These are phyloP conservation scores for Boechera retrofracta DNA, from an alignment of 345 rosid genomes.

Conservation along the genomic window DNA sequence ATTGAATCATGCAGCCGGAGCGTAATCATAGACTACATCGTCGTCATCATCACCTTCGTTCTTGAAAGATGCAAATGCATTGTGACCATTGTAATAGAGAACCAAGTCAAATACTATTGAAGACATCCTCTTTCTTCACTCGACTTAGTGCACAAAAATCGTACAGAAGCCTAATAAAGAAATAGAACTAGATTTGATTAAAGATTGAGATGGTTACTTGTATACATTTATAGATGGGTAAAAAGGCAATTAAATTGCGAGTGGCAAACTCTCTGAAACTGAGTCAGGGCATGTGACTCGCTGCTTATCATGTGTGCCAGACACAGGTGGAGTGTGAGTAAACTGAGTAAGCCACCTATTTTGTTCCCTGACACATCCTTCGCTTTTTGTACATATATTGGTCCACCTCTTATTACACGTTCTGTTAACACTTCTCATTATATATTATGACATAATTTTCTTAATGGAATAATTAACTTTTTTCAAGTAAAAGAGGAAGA, in stretches of 20 bases:
- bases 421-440: slow-evolving; percentile 11
- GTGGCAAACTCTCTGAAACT: slow-evolving; percentile 8
- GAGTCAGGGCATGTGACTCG: slow-evolving; percentile 39
- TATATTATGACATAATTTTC: not conserved
- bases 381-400: slow-evolving; percentile 37
- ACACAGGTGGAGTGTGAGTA: slow-evolving; percentile 45
- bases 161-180: slow-evolving; percentile 1
- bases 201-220: slow-evolving; percentile 29
- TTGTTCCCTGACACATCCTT: slow-evolving; percentile 43
- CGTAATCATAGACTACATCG: slow-evolving; percentile 38
- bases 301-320: slow-evolving; percentile 42
- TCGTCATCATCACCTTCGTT: slow-evolving; percentile 43
- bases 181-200: not conserved
- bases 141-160: not conserved
- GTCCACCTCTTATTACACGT: slow-evolving; percentile 39
- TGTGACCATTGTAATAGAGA: slow-evolving; percentile 14
- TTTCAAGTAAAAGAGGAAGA: not conserved
- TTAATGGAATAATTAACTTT: slow-evolving; percentile 14
- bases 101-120: slow-evolving; percentile 4
- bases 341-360: slow-evolving; percentile 43
- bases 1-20: slow-evolving; percentile 42
- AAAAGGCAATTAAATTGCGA: slow-evolving; percentile 17
- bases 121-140: slow-evolving; percentile 15
- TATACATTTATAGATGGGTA: slow-evolving; percentile 28
- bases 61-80: slow-evolving; percentile 30